A percentile compares a stretch with the other conserved stretches of the same genome.
Evolutionary conservation across 164 flowering plant genomes (phyloP).

Genomic region (Vitis rupestris): DNA sequence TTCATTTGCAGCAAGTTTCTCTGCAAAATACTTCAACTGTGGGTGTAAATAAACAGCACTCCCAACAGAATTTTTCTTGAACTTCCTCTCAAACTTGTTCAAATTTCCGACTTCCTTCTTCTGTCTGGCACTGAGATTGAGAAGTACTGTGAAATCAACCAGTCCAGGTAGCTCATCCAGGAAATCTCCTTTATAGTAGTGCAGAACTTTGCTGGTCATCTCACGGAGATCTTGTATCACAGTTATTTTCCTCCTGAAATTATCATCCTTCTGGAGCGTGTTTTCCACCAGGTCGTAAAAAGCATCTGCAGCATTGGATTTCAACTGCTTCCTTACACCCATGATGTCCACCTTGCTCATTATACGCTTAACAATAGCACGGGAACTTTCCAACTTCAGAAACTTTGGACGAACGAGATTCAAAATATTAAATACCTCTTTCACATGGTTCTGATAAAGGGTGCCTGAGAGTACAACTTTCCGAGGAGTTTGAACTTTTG

Average conservation of each 20-base stretch:
- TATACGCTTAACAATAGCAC: slow-evolving; percentile 17
- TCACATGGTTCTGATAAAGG: slow-evolving; percentile 40
- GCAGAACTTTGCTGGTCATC: slow-evolving; percentile 77
- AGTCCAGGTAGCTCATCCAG: slow-evolving; percentile 91
- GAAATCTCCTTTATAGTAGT: slow-evolving; percentile 88
- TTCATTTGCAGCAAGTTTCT: slow-evolving; percentile 20
- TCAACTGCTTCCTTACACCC: slow-evolving; percentile 35
- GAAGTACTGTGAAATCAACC: slow-evolving; percentile 69
- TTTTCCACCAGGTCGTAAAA: slow-evolving; percentile 79
- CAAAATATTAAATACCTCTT: slow-evolving; percentile 35
- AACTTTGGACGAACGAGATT: slow-evolving; percentile 31
- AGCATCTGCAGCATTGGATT: slow-evolving; percentile 31
- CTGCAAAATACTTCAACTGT: slow-evolving; percentile 40
- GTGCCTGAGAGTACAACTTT: slow-evolving; percentile 40
- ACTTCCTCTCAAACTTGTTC: slow-evolving; percentile 38
- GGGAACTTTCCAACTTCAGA: slow-evolving; percentile 18
- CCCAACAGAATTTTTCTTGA: slow-evolving; percentile 55
- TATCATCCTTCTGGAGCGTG: slow-evolving; percentile 63
- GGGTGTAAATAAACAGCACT: slow-evolving; percentile 79
- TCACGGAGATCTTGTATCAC: slow-evolving; percentile 84
- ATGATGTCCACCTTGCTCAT: slow-evolving; percentile 14
- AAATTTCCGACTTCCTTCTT: slow-evolving; percentile 37
- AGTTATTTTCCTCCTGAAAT: slow-evolving; percentile 48
- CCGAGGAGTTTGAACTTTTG: slow-evolving; percentile 26
- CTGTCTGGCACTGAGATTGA: slow-evolving; percentile 53